A percentile compares a stretch with the other conserved stretches of the same genome.
Conservation (phyloP, 352 stramenopile species). For the Lagenidium giganteum region DNA sequence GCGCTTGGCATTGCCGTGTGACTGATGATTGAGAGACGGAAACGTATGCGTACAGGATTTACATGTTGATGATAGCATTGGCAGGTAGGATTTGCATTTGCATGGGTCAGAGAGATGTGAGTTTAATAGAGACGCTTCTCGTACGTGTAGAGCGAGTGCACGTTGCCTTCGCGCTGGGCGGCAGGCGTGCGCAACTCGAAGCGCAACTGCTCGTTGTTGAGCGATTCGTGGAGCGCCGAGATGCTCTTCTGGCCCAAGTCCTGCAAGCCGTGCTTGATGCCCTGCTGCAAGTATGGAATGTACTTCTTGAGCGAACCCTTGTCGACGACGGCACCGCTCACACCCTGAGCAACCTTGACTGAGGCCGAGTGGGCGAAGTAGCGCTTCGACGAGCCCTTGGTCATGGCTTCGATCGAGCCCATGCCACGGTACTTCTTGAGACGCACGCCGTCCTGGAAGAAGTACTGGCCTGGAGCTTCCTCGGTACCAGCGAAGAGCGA, state of each 20-base stretch:
- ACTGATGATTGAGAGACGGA: too few species aligned
- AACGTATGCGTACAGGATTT: too few species aligned
- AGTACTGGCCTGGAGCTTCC: slow-evolving; percentile 99
- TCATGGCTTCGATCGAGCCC: slow-evolving; percentile 99
- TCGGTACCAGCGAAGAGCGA: slow-evolving; percentile 99
- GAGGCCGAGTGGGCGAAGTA: slow-evolving; percentile 87
- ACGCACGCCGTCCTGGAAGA: slow-evolving; percentile 99
- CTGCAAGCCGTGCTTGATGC: slow-evolving; percentile 98
- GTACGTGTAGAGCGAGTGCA: slow-evolving; percentile 99
- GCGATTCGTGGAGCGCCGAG: slow-evolving; percentile 73
- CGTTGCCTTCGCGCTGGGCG: slow-evolving; percentile 98
- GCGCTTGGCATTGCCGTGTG: too few species aligned
- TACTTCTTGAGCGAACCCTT: slow-evolving; percentile 99
- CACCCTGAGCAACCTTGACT: slow-evolving; percentile 99
- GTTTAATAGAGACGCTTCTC: slow-evolving; percentile 88
- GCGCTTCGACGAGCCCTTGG: slow-evolving; percentile 92
- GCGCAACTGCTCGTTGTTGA: slow-evolving; percentile 82
- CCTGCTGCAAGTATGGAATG: slow-evolving; percentile 98
- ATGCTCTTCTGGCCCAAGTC: slow-evolving; percentile 95
- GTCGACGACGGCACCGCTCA: slow-evolving; percentile 98
- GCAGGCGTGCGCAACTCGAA: slow-evolving; percentile 98
- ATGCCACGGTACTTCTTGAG: slow-evolving; percentile 99
- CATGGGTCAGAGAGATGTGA: too few species aligned
- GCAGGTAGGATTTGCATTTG: too few species aligned
- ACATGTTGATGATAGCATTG: too few species aligned